A percentile compares a stretch with the other conserved stretches of the same genome.
Conservation (phyloP, 768 basidiomycete species). For the Mycena vitilis region DNA sequence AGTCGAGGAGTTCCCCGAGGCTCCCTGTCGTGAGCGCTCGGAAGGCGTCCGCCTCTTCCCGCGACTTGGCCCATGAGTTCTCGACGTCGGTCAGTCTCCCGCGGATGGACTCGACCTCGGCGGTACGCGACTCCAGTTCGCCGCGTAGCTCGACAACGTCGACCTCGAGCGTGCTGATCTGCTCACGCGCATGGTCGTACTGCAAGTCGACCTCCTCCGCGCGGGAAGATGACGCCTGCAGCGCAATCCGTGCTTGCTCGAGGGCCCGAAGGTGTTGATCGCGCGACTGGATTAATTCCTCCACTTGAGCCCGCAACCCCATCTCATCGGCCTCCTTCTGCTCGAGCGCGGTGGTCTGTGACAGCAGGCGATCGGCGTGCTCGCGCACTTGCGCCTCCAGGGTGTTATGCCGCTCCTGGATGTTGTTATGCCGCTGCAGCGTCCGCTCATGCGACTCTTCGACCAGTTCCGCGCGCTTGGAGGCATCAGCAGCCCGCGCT, state of each 20-base stretch:
- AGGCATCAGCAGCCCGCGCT: constrained; percentile 78
- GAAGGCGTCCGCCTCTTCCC: constrained; percentile 93
- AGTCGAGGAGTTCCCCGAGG: constrained; percentile 88
- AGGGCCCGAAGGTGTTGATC: constrained; percentile 91
- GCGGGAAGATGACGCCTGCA: constrained; percentile 80
- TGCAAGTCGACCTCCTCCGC: constrained; percentile 83
- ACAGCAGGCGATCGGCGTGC: constrained; percentile 77
- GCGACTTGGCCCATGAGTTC: constrained; percentile 91
- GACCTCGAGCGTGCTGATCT: constrained; percentile 75
- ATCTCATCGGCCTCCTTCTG: constrained; percentile 85
- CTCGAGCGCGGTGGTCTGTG: constrained; percentile 78
- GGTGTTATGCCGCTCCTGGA: constrained; percentile 71
- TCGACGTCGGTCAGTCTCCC: constrained; percentile 82
- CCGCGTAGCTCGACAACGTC: constrained; percentile 84
- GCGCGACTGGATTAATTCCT: constrained; percentile 74
- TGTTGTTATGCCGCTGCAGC: constrained; percentile 71
- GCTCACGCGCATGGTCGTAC: constrained; percentile 76
- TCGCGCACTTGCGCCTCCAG: constrained; percentile 79
- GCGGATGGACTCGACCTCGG: constrained; percentile 79
- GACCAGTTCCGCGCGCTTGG: constrained; percentile 78
- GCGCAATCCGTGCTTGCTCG: constrained; percentile 84
- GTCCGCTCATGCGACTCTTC: constrained; percentile 77
- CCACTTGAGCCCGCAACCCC: constrained; percentile 71
- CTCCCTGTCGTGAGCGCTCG: constrained; percentile 87
- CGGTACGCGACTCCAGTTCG: constrained; percentile 81